Evolutionary conservation across 2,329 filamentous ascomycete genomes (phyloP), one percentile per base, ranked within the genome.

Genomic region (Cercospora sp.): DNA sequence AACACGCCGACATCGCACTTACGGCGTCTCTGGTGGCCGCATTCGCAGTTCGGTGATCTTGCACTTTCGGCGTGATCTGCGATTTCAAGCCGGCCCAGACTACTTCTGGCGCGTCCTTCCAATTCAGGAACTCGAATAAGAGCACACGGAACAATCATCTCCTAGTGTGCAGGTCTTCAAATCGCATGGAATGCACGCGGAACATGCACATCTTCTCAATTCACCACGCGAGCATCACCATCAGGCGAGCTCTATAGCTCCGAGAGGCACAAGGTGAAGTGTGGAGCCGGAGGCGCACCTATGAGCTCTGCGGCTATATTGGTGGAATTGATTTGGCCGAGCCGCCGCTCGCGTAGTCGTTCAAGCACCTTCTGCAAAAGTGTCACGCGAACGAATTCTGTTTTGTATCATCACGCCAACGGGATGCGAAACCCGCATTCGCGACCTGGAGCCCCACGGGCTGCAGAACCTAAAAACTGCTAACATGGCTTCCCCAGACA

Each of bases 271-370:
- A 12, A 36, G 7, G 28, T 9, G 30, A n/a, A 18, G 53, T 28
- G 53, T 5, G 53, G n/a, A 53, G 28, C 53, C 8, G 1, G 23
- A 36, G 6, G 31, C 1, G 55, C 16, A 36, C 16, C 16, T 5
- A 3, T 10, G 7, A 59, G 5, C 55, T 40, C 1, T 20, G 48
- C 62, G 12, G 28, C 31, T 18, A 3, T 51, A 64, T 64, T 64
- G 48, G 62, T 64, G 62, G 62, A 64, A 64, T 6, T 16, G 30
- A 64, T 64, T 64, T 40, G 30, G 1, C 62, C 62, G 62, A 26
- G 3, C 6, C 31, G 45, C 26, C 16, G 26, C 16, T 33, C 61
- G 45, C 30, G 30, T 12, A 33, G 16, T 36, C 7, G n/a, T 13
- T 59, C 26, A 57, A 18, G 61, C 45, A 18, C 3, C 61, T 40